Evolutionary conservation across 106 monocot species (phyloP), one percentile per base, ranked within the genome.

Genomic region (Alisma plantagoaquatica): DNA sequence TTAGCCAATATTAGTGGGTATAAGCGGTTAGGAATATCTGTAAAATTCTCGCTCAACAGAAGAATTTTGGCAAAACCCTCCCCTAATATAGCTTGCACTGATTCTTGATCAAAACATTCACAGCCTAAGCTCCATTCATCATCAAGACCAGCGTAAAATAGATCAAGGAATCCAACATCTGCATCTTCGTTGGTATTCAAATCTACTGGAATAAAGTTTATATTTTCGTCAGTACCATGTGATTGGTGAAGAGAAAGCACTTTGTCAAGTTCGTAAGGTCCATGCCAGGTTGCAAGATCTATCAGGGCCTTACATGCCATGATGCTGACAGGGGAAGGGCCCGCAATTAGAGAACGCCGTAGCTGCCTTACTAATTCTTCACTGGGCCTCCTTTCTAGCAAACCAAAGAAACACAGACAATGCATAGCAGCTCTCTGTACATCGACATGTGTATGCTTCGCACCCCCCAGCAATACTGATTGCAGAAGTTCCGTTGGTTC

Each of bases 1-100:
- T 33, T 78, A 14, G 60, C 29, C 57, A 98, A 67, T 49, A 98
- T 71, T 42, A 67, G 21, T 54, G 73, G 56, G 69, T 73, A 78
- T 30, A 79, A 66, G 10, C 63, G 66, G 27, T 59, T 25, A 23
- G 75, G 61, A 45, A 98, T 66, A 59, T 72, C 77, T 45, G 78
- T 68, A 49, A 79, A 89, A 25, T 74, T 73, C 46, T 65, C 62
- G 46, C 78, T 68, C 33, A 89, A 56, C 47, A 98, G 88, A 66
- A 96, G 84, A 54, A 98, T 48, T 60, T 98, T 98, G 4, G 96
- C 89, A 56, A 98, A 90, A 4, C 96, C 96, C 61, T 90, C 96
- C 3, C 84, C 96, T 23, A 98, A 54, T 51, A 79, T 49, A 41
- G 74, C 38, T 18, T 61, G 64, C 33, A 90, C 63, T 43, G 66